These are phyloP conservation scores for Podila epigama DNA, from an alignment of 192 early-diverging fungal species.

Conservation along the genomic window DNA sequence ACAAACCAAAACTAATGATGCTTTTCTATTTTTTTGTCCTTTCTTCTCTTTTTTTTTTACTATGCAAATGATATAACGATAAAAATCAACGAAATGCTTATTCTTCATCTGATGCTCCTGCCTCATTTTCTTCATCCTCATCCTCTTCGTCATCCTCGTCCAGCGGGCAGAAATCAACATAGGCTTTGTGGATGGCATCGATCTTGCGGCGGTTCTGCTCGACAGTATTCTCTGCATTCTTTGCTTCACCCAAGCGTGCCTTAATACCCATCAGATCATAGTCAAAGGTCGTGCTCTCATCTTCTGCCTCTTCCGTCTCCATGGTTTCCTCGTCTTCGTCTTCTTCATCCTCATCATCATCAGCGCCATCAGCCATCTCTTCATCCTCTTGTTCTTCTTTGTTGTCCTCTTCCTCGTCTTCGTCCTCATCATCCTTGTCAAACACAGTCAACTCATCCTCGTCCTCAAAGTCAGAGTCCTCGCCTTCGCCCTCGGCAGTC, in stretches of 20 bases:
- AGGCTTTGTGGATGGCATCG: slow-evolving; percentile 25
- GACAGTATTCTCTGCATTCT: slow-evolving; percentile 21
- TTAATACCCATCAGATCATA: slow-evolving; percentile 47
- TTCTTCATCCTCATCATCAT: slow-evolving; percentile 13
- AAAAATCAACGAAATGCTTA: neutral
- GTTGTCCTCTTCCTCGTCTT: slow-evolving; percentile 46
- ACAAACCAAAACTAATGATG: no score
- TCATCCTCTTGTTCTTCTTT: slow-evolving; percentile 49
- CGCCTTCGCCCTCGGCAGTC: slow-evolving; percentile 46
- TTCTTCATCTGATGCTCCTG: neutral
- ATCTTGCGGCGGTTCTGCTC: slow-evolving; percentile 45
- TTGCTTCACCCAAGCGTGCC: slow-evolving; percentile 13
- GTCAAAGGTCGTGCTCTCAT: slow-evolving; percentile 39
- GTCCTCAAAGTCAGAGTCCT: slow-evolving; percentile 40
- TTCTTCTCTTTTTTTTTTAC: neutral
- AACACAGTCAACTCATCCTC: slow-evolving; percentile 34
- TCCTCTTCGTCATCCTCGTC: slow-evolving; percentile 30
- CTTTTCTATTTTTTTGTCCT: no score
- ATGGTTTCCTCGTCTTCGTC: slow-evolving; percentile 25
- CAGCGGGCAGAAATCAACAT: slow-evolving; percentile 43
- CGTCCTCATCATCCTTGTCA: slow-evolving; percentile 20
- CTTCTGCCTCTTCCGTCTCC: slow-evolving; percentile 29
- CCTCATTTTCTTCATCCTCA: slow-evolving; percentile 14
- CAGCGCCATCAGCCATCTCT: slow-evolving; percentile 41
- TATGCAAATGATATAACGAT: neutral